A percentile compares a stretch with the other conserved stretches of the same genome.
Evolutionary conservation across 805 yeast genomes (phyloP).

Genomic region (Tetrapisispora taiwanensis): DNA sequence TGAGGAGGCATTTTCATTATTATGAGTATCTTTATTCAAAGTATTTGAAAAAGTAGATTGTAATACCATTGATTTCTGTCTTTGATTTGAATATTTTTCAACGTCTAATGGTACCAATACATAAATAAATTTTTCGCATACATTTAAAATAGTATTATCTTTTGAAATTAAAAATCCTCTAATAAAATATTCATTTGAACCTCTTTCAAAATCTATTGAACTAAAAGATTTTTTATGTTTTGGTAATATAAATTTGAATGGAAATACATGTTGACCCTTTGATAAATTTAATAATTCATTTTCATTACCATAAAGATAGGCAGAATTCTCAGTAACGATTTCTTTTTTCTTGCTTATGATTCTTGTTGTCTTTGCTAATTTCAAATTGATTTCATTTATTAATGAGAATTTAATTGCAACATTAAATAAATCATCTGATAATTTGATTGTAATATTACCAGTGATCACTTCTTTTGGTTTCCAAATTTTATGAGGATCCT

Average conservation of each 20-base stretch:
- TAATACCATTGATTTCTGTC: constrained; percentile 53
- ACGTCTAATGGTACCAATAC: constrained; percentile 70
- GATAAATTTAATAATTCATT: constrained; percentile 30
- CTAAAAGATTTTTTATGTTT: constrained; percentile 53
- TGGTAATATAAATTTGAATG: constrained; percentile 77
- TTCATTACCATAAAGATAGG: constrained; percentile 45
- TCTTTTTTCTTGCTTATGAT: constrained; percentile 44
- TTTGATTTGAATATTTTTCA: constrained; percentile 51
- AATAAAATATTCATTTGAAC: constrained; percentile 62
- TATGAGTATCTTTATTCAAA: background rate
- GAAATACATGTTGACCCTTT: constrained; percentile 81
- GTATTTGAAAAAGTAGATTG: constrained; percentile 34
- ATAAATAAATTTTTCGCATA: constrained; percentile 49
- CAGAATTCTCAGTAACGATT: constrained; percentile 47
- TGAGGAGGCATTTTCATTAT: constrained; percentile 16
- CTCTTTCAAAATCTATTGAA: constrained; percentile 73
- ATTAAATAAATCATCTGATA: constrained; percentile 46
- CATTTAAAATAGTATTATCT: constrained; percentile 22
- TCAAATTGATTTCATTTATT: constrained; percentile 47
- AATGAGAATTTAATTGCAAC: constrained; percentile 41
- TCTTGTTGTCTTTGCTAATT: constrained; percentile 39
- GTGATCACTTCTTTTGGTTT: constrained; percentile 68
- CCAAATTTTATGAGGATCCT: constrained; percentile 34
- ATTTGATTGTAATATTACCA: constrained; percentile 51
- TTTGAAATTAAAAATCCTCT: constrained; percentile 15